Evolutionary conservation across 306 rosid species (phyloP).

Genomic region (Ochetophila trinervis): DNA sequence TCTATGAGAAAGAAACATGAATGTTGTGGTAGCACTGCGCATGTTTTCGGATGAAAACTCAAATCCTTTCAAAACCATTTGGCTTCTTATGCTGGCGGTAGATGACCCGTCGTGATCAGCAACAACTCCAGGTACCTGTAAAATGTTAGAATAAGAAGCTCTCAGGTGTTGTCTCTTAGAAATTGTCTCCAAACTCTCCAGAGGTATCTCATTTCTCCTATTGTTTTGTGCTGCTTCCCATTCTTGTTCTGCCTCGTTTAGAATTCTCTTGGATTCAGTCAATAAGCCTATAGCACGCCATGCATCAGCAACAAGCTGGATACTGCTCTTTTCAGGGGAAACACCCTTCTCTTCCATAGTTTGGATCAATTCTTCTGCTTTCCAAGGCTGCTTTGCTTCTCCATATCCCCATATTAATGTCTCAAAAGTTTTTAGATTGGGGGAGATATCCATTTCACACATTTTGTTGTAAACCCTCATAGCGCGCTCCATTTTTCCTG

Average conservation of each 20-base stretch:
- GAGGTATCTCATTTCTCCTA: slow-evolving; percentile 29
- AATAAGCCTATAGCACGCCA: slow-evolving; percentile 76
- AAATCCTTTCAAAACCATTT: slow-evolving; percentile 38
- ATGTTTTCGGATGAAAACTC: slow-evolving; percentile 30
- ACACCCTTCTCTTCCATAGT: slow-evolving; percentile 68
- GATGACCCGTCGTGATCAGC: slow-evolving; percentile 42
- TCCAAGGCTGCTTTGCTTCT: slow-evolving; percentile 89
- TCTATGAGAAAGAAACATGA: slow-evolving; percentile 36
- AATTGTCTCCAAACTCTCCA: slow-evolving; percentile 37
- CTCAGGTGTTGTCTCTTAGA: slow-evolving; percentile 38
- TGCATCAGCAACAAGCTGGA: slow-evolving; percentile 71
- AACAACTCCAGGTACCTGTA: slow-evolving; percentile 42
- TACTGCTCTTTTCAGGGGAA: slow-evolving; percentile 54
- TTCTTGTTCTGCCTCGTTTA: slow-evolving; percentile 39
- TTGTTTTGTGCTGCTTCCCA: slow-evolving; percentile 20
- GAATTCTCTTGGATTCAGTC: slow-evolving; percentile 52
- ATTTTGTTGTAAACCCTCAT: slow-evolving; percentile 49
- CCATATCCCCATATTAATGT: slow-evolving; percentile 97
- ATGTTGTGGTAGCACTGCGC: slow-evolving; percentile 30
- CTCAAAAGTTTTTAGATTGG: slow-evolving; percentile 81
- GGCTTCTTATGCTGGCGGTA: slow-evolving; percentile 49
- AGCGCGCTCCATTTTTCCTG: slow-evolving; percentile 82
- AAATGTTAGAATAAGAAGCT: slow-evolving; percentile 41
- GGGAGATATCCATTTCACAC: slow-evolving; percentile 50
- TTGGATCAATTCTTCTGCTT: slow-evolving; percentile 75